Conservation (phyloP, 805 yeast species). For the Starmerella vitae region DNA sequence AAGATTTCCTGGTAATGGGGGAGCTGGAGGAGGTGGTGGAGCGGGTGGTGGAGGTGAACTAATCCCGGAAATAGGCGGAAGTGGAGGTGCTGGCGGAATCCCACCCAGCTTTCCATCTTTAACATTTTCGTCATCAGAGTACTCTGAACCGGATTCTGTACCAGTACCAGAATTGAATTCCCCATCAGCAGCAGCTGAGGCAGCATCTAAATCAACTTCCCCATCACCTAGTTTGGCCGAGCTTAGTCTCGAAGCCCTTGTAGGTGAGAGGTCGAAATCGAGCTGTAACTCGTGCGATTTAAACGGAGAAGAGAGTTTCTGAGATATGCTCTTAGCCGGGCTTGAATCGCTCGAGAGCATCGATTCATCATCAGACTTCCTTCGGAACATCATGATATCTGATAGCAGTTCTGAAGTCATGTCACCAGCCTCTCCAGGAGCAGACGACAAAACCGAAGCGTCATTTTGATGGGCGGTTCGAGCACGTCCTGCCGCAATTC, state of each 20-base stretch:
- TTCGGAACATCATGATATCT: conserved; percentile 9
- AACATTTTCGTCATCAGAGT: no score
- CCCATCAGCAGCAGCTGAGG: no score
- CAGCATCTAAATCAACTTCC: no score
- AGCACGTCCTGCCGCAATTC: neutral
- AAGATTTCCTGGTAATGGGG: conserved; percentile 20
- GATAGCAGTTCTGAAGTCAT: conserved; percentile 10
- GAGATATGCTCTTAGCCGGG: neutral
- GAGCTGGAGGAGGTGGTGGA: conserved; percentile 15
- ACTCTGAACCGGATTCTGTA: no score
- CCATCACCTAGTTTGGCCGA: neutral
- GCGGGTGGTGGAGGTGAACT: conserved; percentile 17
- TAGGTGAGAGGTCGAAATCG: neutral
- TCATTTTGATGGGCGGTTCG: neutral
- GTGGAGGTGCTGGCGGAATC: no score
- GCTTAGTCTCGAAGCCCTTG: no score
- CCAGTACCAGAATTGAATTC: no score
- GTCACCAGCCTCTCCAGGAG: neutral
- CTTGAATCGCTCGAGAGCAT: neutral
- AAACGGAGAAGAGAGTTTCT: neutral
- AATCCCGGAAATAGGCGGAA: neutral
- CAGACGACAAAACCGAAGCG: neutral
- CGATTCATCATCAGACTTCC: neutral
- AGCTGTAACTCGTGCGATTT: neutral
- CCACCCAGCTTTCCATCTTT: no score